Conservation (phyloP, 495 filamentous ascomycete species). For the Neurospora cerealis region DNA sequence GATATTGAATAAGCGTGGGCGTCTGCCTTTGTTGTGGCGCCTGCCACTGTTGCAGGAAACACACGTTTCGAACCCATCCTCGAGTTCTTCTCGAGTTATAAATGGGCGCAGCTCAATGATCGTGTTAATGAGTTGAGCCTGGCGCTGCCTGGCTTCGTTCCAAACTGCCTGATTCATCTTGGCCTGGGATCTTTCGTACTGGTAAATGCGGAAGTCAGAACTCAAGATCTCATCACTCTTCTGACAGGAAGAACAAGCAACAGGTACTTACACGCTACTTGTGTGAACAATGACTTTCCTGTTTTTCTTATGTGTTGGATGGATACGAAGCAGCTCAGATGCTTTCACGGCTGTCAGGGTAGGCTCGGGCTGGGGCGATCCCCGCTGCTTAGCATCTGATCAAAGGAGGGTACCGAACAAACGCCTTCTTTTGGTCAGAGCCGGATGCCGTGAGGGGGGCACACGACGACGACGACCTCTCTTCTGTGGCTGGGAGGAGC, state of each 20-base stretch:
- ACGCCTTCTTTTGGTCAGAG: background rate
- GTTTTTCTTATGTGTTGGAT: constrained; percentile 13
- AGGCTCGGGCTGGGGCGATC: constrained; percentile 9
- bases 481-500: background rate
- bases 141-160: no score
- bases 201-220: background rate
- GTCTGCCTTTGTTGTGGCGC: background rate
- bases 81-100: no score
- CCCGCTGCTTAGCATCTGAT: background rate
- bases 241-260: background rate
- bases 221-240: background rate
- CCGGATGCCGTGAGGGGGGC: background rate
- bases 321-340: constrained; percentile 11
- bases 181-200: no score
- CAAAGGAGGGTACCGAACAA: background rate
- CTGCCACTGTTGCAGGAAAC: background rate
- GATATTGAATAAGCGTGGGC: background rate
- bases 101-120: no score
- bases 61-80: no score
- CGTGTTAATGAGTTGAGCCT: no score
- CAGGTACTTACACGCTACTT: background rate
- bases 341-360: constrained; percentile 8
- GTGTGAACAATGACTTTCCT: background rate
- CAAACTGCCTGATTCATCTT: no score
- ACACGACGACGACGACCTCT: background rate